A percentile compares a stretch with the other conserved stretches of the same genome.
phyloP scores from a whole-genome alignment of 2,329 filamentous ascomycete species.

The Colletotrichum musae region DNA sequence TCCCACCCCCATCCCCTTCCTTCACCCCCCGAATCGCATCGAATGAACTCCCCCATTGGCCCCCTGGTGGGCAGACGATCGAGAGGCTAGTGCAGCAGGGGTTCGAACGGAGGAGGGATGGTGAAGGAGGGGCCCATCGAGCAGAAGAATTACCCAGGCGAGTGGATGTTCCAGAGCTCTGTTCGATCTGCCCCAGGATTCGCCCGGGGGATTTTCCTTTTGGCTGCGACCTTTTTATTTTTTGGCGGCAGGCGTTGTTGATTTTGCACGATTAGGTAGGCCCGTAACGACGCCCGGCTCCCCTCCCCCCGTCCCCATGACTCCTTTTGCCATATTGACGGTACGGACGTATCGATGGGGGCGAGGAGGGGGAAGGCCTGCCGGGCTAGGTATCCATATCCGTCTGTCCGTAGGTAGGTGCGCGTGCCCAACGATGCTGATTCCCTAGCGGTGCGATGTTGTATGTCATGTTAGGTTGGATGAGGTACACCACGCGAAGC shows the following conservation, averaged over 20 bases:
- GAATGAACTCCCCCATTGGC: conserved; percentile 23
- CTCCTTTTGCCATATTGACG: conserved; percentile 2
- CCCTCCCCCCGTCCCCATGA: neutral
- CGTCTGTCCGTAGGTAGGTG: neutral
- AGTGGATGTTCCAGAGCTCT: conserved; percentile 37
- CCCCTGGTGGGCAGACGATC: conserved; percentile 37
- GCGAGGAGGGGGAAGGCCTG: neutral
- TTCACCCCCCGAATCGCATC: conserved; percentile 13
- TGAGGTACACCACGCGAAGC: too few species aligned
- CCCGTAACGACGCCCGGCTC: neutral
- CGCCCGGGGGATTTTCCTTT: conserved; percentile 26
- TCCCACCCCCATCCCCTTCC: neutral
- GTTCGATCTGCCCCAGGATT: conserved; percentile 42
- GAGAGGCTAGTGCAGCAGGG: conserved; percentile 36
- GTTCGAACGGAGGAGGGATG: neutral
- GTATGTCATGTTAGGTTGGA: too few species aligned
- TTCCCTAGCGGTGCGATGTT: too few species aligned
- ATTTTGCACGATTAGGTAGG: neutral
- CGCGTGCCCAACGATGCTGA: neutral
- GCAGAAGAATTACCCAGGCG: conserved; percentile 36
- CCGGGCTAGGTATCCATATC: neutral
- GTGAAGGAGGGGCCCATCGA: conserved; percentile 9
- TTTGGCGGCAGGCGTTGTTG: conserved; percentile 1
- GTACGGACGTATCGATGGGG: conserved; percentile 26
- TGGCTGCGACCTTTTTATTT: conserved; percentile 20